phyloP scores from a whole-genome alignment of 768 basidiomycete genomes.

The Cantharellus cinnabarinus region DNA sequence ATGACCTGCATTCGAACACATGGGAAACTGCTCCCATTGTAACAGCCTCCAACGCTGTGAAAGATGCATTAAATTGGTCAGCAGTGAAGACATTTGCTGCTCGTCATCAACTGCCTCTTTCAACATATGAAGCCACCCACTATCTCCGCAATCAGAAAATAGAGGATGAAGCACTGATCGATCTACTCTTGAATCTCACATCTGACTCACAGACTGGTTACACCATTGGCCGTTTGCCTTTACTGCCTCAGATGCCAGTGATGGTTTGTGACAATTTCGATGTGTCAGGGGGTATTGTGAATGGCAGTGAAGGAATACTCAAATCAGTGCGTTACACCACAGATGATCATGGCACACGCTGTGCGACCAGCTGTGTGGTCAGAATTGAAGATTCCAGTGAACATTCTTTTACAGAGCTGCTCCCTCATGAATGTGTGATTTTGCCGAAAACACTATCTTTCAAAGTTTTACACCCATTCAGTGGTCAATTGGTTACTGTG shows the following conservation, averaged over 20 bases:
- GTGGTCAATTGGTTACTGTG: slow-evolving; percentile 9
- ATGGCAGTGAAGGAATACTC: slow-evolving; percentile 17
- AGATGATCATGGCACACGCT: slow-evolving; percentile 9
- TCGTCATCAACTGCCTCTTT: background rate
- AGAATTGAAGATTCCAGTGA: slow-evolving; percentile 5
- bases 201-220: background rate
- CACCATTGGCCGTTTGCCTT: background rate
- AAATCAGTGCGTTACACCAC: slow-evolving; percentile 11
- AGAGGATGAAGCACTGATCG: background rate
- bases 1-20: background rate
- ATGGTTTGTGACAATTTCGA: slow-evolving; percentile 18
- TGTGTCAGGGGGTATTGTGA: slow-evolving; percentile 19
- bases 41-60: background rate
- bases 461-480: slow-evolving; percentile 12
- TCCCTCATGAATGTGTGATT: slow-evolving; percentile 9
- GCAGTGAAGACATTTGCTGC: background rate
- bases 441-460: slow-evolving; percentile 13
- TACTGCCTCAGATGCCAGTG: slow-evolving; percentile 4
- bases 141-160: too few relatives aligned
- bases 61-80: slow-evolving; percentile 2
- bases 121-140: background rate
- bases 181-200: background rate
- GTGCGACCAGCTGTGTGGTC: slow-evolving; percentile 14
- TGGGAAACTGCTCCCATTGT: slow-evolving; percentile 1
- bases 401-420: slow-evolving; percentile 9